Conservation (phyloP, 1,284 basidiomycete species). For the Moesziomyces sp. region DNA sequence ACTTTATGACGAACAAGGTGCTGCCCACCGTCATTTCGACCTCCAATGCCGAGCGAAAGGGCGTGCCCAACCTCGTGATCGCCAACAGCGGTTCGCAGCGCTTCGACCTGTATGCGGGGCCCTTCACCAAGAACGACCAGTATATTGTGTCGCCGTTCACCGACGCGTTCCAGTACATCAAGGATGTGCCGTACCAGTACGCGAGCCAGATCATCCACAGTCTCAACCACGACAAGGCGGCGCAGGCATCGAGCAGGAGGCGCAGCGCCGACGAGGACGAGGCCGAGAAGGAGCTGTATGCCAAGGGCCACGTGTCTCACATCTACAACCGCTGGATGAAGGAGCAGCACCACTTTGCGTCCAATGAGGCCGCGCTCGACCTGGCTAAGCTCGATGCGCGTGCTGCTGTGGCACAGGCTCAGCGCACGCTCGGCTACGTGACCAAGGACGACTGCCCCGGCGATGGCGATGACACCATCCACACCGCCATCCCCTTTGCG, state of each 20-base stretch:
- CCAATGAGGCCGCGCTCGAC: constrained; percentile 8
- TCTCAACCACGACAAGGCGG: constrained; percentile 38
- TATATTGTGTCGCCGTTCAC: constrained; percentile 64
- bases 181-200: constrained; percentile 55
- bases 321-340: constrained; percentile 50
- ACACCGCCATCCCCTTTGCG: constrained; percentile 44
- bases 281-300: constrained; percentile 27
- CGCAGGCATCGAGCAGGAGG: constrained; percentile 18
- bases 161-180: constrained; percentile 60
- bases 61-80: constrained; percentile 53
- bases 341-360: constrained; percentile 16
- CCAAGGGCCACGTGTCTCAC: constrained; percentile 39
- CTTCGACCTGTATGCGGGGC: constrained; percentile 59
- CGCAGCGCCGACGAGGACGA: constrained; percentile 21
- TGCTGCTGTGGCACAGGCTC: constrained; percentile 15
- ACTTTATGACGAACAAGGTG: constrained; percentile 57
- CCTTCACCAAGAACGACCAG: constrained; percentile 63
- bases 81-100: constrained; percentile 63
- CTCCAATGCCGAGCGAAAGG: constrained; percentile 46
- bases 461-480: constrained; percentile 59
- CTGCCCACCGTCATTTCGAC: constrained; percentile 63
- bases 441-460: constrained; percentile 56
- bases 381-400: constrained; percentile 26
- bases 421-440: constrained; percentile 61
- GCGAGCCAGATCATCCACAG: constrained; percentile 47